phyloP scores from a whole-genome alignment of 2,329 filamentous ascomycete genomes.

The Lomentospora prolificans region DNA sequence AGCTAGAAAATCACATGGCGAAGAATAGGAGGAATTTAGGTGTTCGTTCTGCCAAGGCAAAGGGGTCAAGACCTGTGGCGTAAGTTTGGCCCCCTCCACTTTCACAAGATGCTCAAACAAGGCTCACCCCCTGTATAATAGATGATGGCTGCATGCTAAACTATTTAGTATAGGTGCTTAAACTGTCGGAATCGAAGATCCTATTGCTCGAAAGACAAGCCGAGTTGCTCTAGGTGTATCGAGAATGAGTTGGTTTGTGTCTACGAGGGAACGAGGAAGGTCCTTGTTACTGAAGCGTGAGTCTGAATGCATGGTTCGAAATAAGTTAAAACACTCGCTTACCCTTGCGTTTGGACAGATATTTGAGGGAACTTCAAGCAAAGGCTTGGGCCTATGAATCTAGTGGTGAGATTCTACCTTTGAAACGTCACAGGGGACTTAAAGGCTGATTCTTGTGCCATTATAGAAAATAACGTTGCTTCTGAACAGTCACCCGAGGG shows the following conservation, averaged over 20 bases:
- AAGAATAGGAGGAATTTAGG: neutral
- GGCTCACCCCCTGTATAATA: neutral
- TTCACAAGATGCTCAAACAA: too few relatives aligned
- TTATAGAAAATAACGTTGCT: too few relatives aligned
- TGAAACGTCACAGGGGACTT: neutral
- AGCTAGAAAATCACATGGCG: neutral
- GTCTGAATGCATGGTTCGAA: too few relatives aligned
- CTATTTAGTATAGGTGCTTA: slow-evolving; percentile 18
- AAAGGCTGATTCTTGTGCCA: too few relatives aligned
- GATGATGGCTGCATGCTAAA: neutral
- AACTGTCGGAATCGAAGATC: slow-evolving; percentile 24
- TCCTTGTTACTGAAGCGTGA: slow-evolving; percentile 24
- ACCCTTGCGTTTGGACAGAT: slow-evolving; percentile 13
- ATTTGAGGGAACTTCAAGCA: slow-evolving; percentile 22
- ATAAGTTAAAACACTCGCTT: too few relatives aligned
- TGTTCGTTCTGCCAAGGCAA: neutral
- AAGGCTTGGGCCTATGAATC: slow-evolving; percentile 21
- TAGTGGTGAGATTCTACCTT: slow-evolving; percentile 11
- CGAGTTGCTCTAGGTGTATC: slow-evolving; percentile 23
- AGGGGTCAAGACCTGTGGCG: neutral
- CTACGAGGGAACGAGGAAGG: slow-evolving; percentile 25
- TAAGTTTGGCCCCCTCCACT: too few relatives aligned
- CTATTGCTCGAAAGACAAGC: slow-evolving; percentile 27
- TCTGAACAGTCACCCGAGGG: too few relatives aligned
- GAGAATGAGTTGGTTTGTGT: slow-evolving; percentile 20